Conservation (phyloP, 495 filamentous ascomycete species). For the Trichodelitschia bisporula region DNA sequence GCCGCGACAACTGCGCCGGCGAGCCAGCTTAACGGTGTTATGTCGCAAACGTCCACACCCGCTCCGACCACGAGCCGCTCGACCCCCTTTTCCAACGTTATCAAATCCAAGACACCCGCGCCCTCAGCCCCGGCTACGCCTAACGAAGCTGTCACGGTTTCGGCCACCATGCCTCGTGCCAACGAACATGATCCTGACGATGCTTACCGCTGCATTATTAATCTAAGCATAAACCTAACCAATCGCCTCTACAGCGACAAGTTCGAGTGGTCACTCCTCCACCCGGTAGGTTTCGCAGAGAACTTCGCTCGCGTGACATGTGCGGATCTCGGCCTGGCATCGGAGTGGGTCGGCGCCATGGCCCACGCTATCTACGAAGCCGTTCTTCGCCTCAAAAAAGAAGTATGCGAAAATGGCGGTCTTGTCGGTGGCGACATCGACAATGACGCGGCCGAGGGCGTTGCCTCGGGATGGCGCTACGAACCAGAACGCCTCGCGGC, state of each 20-base stretch:
- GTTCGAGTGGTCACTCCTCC: conserved; percentile 93
- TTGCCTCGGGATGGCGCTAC: conserved; percentile 80
- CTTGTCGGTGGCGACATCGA: conserved; percentile 61
- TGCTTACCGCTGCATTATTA: conserved; percentile 76
- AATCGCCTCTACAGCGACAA: conserved; percentile 89
- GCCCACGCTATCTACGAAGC: conserved; percentile 95
- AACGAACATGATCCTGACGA: conserved; percentile 62
- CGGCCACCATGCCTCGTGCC: conserved; percentile 18
- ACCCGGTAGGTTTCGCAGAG: conserved; percentile 77
- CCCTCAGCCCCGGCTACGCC: neutral
- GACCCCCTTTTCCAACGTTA: conserved; percentile 4
- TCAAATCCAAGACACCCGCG: neutral
- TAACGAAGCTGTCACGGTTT: conserved; percentile 16
- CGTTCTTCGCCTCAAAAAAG: conserved; percentile 78
- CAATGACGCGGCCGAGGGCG: conserved; percentile 57
- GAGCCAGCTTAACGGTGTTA: neutral
- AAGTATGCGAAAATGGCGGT: conserved; percentile 74
- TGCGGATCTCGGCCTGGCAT: conserved; percentile 65
- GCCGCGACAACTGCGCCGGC: conserved; percentile 20
- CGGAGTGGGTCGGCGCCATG: conserved; percentile 87
- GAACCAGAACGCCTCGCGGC: conserved; percentile 72
- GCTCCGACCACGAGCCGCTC: neutral
- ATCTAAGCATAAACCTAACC: conserved; percentile 73
- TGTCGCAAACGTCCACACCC: conserved; percentile 1
- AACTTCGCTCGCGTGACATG: conserved; percentile 79